These are phyloP conservation scores for Heliamphora exappendiculata DNA, from an alignment of 148 eudicot genomes.

Conservation along the genomic window DNA sequence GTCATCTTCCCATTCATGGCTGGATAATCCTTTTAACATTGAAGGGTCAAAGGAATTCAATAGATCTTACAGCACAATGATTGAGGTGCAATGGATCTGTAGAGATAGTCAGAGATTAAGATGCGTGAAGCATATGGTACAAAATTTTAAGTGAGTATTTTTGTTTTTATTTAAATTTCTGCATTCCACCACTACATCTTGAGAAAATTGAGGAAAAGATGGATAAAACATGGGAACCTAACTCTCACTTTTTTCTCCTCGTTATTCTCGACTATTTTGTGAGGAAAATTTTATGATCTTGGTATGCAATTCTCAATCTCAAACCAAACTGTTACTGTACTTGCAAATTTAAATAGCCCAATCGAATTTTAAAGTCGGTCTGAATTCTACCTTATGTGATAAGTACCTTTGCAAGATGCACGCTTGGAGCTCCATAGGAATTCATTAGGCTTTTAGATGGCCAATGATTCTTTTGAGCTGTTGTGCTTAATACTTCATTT, in stretches of 20 bases:
- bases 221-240: not conserved
- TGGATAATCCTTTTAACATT: slow-evolving; percentile 28
- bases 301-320: too few relatives aligned
- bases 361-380: not conserved
- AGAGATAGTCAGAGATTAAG: slow-evolving; percentile 39
- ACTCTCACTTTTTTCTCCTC: not conserved
- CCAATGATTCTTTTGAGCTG: not conserved
- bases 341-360: not conserved
- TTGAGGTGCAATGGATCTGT: slow-evolving; percentile 48
- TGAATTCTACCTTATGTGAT: not conserved
- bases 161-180: not conserved
- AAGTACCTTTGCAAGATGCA: too few relatives aligned
- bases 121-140: slow-evolving; percentile 48
- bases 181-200: not conserved
- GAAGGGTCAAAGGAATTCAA: slow-evolving; percentile 43
- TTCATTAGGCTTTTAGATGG: not conserved
- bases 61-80: slow-evolving; percentile 42
- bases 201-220: not conserved
- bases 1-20: slow-evolving; percentile 25
- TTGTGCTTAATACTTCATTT: not conserved
- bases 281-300: not conserved
- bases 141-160: slow-evolving; percentile 49
- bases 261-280: not conserved
- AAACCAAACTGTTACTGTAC: not conserved
- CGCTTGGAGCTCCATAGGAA: too few relatives aligned